phyloP scores from a whole-genome alignment of 1,284 basidiomycete genomes.

The Moesziomyces parantarcticus region DNA sequence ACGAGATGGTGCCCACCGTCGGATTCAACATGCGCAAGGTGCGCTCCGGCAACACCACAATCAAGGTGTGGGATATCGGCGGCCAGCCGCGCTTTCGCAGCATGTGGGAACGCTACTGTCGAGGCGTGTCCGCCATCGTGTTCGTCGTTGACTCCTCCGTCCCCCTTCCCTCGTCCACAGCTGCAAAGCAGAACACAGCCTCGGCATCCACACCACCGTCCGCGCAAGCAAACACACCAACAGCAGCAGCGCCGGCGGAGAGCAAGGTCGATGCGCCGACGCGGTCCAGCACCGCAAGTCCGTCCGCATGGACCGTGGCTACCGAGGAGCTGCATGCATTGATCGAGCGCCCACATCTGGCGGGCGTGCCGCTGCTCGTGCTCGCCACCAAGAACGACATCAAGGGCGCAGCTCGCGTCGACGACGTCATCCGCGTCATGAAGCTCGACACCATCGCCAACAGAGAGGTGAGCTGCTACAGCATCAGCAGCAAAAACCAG shows the following conservation, averaged over 20 bases:
- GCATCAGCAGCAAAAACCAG: slow-evolving; percentile 84
- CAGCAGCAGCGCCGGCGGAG: neutral
- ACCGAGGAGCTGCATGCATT: slow-evolving; percentile 90
- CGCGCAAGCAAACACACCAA: slow-evolving; percentile 1
- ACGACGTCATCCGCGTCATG: slow-evolving; percentile 86
- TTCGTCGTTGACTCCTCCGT: slow-evolving; percentile 71
- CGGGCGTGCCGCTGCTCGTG: slow-evolving; percentile 87
- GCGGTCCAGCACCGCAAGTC: slow-evolving; percentile 11
- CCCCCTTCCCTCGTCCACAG: slow-evolving; percentile 8
- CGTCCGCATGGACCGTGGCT: slow-evolving; percentile 72
- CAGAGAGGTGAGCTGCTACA: slow-evolving; percentile 70
- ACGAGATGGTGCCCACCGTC: slow-evolving; percentile 92
- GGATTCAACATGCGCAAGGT: slow-evolving; percentile 85
- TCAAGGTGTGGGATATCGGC: slow-evolving; percentile 95
- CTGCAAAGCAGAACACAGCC: slow-evolving; percentile 1
- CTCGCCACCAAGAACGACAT: slow-evolving; percentile 97
- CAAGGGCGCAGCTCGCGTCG: slow-evolving; percentile 80
- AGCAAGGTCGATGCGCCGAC: too few species aligned
- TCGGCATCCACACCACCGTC: slow-evolving; percentile 7
- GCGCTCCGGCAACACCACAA: slow-evolving; percentile 85
- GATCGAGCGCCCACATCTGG: slow-evolving; percentile 78
- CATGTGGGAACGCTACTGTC: slow-evolving; percentile 91
- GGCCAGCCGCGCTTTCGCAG: slow-evolving; percentile 91
- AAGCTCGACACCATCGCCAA: slow-evolving; percentile 74
- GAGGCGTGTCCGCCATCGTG: slow-evolving; percentile 93